Percentiles rank a stretch among this genome's conserved stretches.
phyloP scores from a whole-genome alignment of 306 rosid species.

The Bauhinia variegata region DNA sequence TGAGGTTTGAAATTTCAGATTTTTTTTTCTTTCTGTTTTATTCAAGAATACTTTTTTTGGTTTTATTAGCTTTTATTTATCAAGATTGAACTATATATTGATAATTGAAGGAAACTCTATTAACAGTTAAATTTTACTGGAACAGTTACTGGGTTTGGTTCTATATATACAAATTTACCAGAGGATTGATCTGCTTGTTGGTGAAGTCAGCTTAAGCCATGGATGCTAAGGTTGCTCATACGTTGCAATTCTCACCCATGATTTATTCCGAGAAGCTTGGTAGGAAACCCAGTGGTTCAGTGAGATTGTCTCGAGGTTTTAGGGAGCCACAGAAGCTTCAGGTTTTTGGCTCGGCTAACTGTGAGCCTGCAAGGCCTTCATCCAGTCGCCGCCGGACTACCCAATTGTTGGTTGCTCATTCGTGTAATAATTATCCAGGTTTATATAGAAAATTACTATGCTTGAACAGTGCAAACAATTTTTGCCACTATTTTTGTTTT shows the following conservation, averaged over 20 bases:
- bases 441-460: background rate
- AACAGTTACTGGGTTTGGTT: background rate
- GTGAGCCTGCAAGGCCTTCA: slow-evolving; percentile 32
- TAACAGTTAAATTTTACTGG: slow-evolving; percentile 13
- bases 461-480: too few relatives aligned
- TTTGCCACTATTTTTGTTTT: too few relatives aligned
- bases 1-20: too few relatives aligned
- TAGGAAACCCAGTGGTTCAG: slow-evolving; percentile 39
- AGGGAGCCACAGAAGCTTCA: slow-evolving; percentile 44
- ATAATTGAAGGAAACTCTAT: slow-evolving; percentile 1
- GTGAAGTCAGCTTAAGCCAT: slow-evolving; percentile 31
- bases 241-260: slow-evolving; percentile 48
- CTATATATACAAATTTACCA: background rate
- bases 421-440: slow-evolving; percentile 72
- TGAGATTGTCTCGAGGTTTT: slow-evolving; percentile 41
- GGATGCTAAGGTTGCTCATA: slow-evolving; percentile 61
- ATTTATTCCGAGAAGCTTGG: slow-evolving; percentile 44
- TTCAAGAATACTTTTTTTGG: background rate
- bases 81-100: too few relatives aligned
- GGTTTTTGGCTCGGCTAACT: slow-evolving; percentile 44
- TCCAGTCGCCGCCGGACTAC: slow-evolving; percentile 39
- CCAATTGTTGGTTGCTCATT: slow-evolving; percentile 54
- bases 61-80: background rate
- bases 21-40: background rate
- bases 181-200: background rate